phyloP scores from a whole-genome alignment of 1,284 basidiomycete species.

The Exsudoporus floridanus region DNA sequence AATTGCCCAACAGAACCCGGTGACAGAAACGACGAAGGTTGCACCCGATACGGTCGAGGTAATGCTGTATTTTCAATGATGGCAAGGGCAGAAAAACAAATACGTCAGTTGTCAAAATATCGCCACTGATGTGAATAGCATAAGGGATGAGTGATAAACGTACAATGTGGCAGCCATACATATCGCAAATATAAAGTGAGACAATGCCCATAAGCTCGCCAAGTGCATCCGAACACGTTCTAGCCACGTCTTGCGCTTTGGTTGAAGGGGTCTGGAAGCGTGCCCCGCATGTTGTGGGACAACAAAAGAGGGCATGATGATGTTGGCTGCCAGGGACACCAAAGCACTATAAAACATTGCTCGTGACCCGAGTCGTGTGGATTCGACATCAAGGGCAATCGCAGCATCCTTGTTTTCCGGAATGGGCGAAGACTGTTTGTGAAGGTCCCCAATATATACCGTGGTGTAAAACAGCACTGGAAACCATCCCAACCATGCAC shows the following conservation, averaged over 20 bases:
- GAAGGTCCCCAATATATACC: conserved; percentile 83
- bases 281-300: conserved; percentile 26
- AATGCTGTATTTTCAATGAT: conserved; percentile 45
- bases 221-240: conserved; percentile 53
- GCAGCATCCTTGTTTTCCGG: conserved; percentile 36
- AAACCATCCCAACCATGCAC: conserved; percentile 85
- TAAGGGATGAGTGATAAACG: conserved; percentile 34
- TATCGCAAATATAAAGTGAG: conserved; percentile 63
- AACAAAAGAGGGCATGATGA: conserved; percentile 75
- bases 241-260: conserved; percentile 26
- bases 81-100: conserved; percentile 4
- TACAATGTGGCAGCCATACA: conserved; percentile 79
- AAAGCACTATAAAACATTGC: conserved; percentile 80
- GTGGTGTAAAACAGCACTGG: conserved; percentile 87
- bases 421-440: conserved; percentile 53
- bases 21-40: conserved; percentile 62
- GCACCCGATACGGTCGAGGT: conserved; percentile 62
- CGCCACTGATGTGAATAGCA: conserved; percentile 12
- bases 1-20: conserved; percentile 78
- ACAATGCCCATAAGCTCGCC: conserved; percentile 72
- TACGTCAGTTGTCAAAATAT: conserved; percentile 15
- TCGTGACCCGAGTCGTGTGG: conserved; percentile 79
- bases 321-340: conserved; percentile 67
- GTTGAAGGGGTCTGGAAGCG: conserved; percentile 19
- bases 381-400: conserved; percentile 57